A percentile compares a stretch with the other conserved stretches of the same genome.
Evolutionary conservation across 1,284 basidiomycete genomes (phyloP).

Genomic region (Mycosarcoma mackinlayi): DNA sequence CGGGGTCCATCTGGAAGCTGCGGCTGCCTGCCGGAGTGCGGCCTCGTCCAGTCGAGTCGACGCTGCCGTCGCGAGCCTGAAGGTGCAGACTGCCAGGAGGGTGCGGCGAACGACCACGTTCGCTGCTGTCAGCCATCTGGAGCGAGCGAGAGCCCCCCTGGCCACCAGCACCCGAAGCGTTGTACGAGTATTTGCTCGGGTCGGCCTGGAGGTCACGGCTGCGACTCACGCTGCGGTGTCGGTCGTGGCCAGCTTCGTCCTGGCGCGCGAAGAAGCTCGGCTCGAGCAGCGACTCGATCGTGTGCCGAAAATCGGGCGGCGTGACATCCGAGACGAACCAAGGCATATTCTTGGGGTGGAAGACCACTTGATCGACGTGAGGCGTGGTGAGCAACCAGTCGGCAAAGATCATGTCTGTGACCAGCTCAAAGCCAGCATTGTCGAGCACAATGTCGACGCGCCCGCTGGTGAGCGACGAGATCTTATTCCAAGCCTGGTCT

Average conservation of each 20-base stretch:
- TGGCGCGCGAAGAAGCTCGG: conserved; percentile 72
- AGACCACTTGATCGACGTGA: conserved; percentile 60
- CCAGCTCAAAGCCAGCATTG: conserved; percentile 92
- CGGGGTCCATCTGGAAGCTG: conserved; percentile 57
- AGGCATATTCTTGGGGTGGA: conserved; percentile 67
- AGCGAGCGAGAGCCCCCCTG: conserved; percentile 37
- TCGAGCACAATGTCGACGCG: conserved; percentile 90
- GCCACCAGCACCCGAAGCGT: conserved; percentile 18
- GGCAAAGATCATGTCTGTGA: conserved; percentile 92
- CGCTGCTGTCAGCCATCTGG: conserved; percentile 39
- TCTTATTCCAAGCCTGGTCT: conserved; percentile 78
- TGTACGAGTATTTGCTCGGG: conserved; percentile 41
- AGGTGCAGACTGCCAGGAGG: conserved; percentile 44
- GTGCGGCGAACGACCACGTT: conserved; percentile 46
- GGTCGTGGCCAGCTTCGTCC: conserved; percentile 31
- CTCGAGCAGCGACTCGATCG: conserved; percentile 70
- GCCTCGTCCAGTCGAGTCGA: conserved; percentile 44
- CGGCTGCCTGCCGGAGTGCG: conserved; percentile 44
- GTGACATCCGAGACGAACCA: conserved; percentile 66
- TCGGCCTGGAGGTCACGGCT: conserved; percentile 48
- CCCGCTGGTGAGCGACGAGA: conserved; percentile 74
- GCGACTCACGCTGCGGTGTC: conserved; percentile 45
- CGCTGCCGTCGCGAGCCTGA: conserved; percentile 51
- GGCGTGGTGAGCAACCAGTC: conserved; percentile 75
- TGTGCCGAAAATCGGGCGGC: conserved; percentile 64